Evolutionary conservation across 2,329 filamentous ascomycete species (phyloP), one percentile per base, ranked within the genome.

Genomic region (Boeremia exigua): DNA sequence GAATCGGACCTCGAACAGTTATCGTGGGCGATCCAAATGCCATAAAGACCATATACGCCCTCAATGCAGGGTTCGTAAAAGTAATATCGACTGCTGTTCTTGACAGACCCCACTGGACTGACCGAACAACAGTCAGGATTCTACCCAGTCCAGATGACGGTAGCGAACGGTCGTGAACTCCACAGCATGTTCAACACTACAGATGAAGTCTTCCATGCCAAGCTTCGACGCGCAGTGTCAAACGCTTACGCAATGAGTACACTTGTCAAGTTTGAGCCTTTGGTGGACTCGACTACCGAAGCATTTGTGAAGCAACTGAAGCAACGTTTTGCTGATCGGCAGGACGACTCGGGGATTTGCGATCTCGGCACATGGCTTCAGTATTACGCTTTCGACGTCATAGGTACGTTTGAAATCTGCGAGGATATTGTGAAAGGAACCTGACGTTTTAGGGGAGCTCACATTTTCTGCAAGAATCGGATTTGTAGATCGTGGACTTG

Each of bases 1-100:
- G 91, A 23, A 88, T 96, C 61, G 88, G 90, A 67, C 91, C 91
- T 0, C 86, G 91, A 65, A 91, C 95, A 65, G 81, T 95, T 63
- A 89, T 87, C 0, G 90, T 92, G 63, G 82, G 86, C 1, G 82
- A 90, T 59, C 88, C 89, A 0, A 82, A 84, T 49, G 88, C 78
- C 2, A n/a, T 42, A 2, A 12, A 14, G 7, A 42, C 2, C 5
- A 42, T 42, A 4, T 42, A 42, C 15, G 38, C 10, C 10, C 38
- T 42, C 10, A 42, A 42, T 14, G 10, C 38, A 2, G 38, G 38
- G 14, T 42, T n/a, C n/a, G 15, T 10, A 12, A 42, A 42, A 29
- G 38, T 29, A 27, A 15, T 14, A 6, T 28, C 19, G 5, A 3
- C 10, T 23, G 17, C 8, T 25, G 5, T 25, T 15, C 6, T 25